Base-by-base conservation (phyloP, 164 flowering plant genomes). In the Chimonanthus salicifolius region DNA sequence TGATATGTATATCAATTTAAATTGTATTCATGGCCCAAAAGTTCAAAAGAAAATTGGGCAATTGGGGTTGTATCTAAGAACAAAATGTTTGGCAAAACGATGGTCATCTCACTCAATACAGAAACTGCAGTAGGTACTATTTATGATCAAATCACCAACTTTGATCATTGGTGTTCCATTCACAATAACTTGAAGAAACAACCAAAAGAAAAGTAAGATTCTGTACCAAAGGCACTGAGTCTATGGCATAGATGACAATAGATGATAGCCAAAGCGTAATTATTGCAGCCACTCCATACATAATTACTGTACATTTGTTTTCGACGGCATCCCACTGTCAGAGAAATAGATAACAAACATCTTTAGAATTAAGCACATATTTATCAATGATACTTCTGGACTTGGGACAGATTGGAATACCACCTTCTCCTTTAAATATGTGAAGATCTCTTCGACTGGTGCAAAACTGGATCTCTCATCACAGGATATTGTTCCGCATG, bases 191-290 rank as follows among this genome's bases (percentile, higher is more conserved):
- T 33, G 33, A 16, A 33, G 33, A 33, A 33, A 33, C 60, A 54
- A 13, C 60, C 67, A 49, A 67, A 15, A 54, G 48, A 66, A 15
- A 45, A 66, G 16, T 71, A 6, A 54, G 65, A 51, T 18, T n/a
- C 77, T 91, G 5, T 81, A 94, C 99, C 96, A 93, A 69, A 45
- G 99, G 99, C 2, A 93, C 90, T 0, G 99, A 91, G 84, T 95
- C 93, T 80, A 95, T 79, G 47, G 99, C 99, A 50, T 97, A 86
- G 73, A 95, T 90, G 54, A 95, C 73, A 74, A 84, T 80, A 4
- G 99, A 87, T 67, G 99, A 89, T 16, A 92, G 78, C 99, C 99
- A 95, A 71, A 95, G 87, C 20, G 91, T 97, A 72, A 95, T 92
- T 62, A 95, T 78, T 4, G 94, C 98, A 18, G 98, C 98, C 68